Conservation (phyloP, 495 filamentous ascomycete genomes). For the Penicillium canariense region DNA sequence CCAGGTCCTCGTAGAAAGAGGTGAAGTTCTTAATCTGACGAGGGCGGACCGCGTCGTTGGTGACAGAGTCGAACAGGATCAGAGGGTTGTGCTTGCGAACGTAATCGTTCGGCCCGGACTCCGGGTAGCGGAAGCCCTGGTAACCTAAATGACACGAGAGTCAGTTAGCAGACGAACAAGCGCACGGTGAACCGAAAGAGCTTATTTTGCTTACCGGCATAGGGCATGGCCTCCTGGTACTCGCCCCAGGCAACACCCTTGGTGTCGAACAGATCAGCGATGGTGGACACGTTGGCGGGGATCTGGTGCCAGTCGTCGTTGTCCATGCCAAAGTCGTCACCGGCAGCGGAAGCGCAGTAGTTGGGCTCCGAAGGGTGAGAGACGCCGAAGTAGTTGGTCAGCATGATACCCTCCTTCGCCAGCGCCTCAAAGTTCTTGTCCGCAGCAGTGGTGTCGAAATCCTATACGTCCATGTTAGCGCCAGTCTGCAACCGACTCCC, state of each 20-base stretch:
- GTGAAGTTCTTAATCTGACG: slow-evolving; percentile 68
- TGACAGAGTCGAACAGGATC: slow-evolving; percentile 58
- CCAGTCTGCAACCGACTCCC: not conserved
- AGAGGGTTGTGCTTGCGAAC: slow-evolving; percentile 78
- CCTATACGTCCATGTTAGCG: slow-evolving; percentile 33
- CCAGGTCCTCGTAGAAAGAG: slow-evolving; percentile 58
- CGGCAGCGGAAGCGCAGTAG: slow-evolving; percentile 61
- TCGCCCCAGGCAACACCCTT: slow-evolving; percentile 65
- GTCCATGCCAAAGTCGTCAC: slow-evolving; percentile 68
- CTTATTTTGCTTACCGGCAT: slow-evolving; percentile 38
- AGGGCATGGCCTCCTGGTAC: slow-evolving; percentile 69
- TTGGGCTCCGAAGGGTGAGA: slow-evolving; percentile 73
- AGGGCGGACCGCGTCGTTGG: slow-evolving; percentile 51
- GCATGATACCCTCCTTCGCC: slow-evolving; percentile 58
- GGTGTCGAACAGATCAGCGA: slow-evolving; percentile 68
- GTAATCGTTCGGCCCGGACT: slow-evolving; percentile 58
- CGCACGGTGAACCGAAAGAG: too few species aligned
- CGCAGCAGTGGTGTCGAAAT: slow-evolving; percentile 49
- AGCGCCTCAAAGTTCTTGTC: slow-evolving; percentile 56
- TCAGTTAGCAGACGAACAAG: not conserved
- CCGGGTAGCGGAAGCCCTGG: slow-evolving; percentile 52
- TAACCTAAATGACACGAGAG: slow-evolving; percentile 38
- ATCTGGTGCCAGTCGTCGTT: slow-evolving; percentile 59
- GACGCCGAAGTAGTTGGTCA: slow-evolving; percentile 62
- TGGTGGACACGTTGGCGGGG: slow-evolving; percentile 60